A percentile compares a stretch with the other conserved stretches of the same genome.
Evolutionary conservation across 495 filamentous ascomycete species (phyloP).

Genomic region (Daldinia vernicosa): DNA sequence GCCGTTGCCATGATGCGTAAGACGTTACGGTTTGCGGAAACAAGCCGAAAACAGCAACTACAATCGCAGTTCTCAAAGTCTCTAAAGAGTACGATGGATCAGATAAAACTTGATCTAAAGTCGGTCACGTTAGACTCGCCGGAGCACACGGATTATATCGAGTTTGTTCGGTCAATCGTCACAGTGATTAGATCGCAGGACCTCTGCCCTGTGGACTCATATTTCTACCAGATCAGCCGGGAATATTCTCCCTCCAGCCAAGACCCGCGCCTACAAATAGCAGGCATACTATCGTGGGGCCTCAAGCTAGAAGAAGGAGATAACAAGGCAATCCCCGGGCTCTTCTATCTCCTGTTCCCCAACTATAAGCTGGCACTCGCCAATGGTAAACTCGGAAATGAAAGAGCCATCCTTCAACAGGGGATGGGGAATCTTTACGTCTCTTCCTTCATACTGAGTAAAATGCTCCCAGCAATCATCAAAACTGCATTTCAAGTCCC

Average conservation of each 20-base stretch:
- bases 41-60: conserved; percentile 34
- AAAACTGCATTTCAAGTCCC: conserved; percentile 30
- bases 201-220: conserved; percentile 55
- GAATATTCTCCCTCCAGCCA: conserved; percentile 59
- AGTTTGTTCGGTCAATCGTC: conserved; percentile 56
- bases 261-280: conserved; percentile 59
- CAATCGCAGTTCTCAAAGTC: conserved; percentile 49
- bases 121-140: conserved; percentile 38
- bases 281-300: conserved; percentile 59
- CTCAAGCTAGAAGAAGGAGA: conserved; percentile 56
- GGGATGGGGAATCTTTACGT: conserved; percentile 54
- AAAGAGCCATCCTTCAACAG: conserved; percentile 50
- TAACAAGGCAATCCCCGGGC: conserved; percentile 50
- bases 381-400: conserved; percentile 51
- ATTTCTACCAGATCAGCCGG: conserved; percentile 57
- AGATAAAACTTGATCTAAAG: conserved; percentile 57
- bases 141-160: conserved; percentile 53
- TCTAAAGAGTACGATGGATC: conserved; percentile 56
- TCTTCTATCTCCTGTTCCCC: conserved; percentile 61
- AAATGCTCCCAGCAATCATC: conserved; percentile 56
- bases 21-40: conserved; percentile 42
- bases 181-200: conserved; percentile 58
- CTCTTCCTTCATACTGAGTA: conserved; percentile 52
- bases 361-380: conserved; percentile 60
- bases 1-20: conserved; percentile 55